Percentiles rank a stretch among this genome's conserved stretches.
Conservation (phyloP, 2,329 filamentous ascomycete genomes). For the Fusarium virguliforme region DNA sequence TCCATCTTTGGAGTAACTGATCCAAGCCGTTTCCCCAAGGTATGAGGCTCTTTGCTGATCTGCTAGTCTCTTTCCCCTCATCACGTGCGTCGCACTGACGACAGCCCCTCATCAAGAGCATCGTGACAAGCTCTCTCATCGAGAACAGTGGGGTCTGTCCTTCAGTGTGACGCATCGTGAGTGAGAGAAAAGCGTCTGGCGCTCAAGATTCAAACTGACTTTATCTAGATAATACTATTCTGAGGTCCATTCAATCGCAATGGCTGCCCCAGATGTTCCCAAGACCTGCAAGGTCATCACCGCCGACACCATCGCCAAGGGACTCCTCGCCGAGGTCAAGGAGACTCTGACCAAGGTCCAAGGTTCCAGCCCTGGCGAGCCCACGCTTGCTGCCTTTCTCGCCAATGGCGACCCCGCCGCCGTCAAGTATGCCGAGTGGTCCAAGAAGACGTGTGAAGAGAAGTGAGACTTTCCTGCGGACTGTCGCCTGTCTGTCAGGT, state of each 20-base stretch:
- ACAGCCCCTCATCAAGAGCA: constrained; percentile 25
- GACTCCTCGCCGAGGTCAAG: constrained; percentile 83
- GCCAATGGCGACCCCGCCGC: constrained; percentile 94
- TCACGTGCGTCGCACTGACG: constrained; percentile 35
- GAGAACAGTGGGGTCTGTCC: constrained; percentile 40
- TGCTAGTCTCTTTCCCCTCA: constrained; percentile 21
- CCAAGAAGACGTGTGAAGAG: constrained; percentile 94
- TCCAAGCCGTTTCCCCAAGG: constrained; percentile 28
- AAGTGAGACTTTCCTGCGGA: constrained; percentile 76
- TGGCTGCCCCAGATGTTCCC: constrained; percentile 60
- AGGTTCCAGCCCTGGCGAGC: constrained; percentile 69
- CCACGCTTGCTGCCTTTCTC: constrained; percentile 90
- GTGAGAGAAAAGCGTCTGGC: constrained; percentile 6
- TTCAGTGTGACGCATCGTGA: constrained; percentile 38
- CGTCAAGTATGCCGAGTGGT: constrained; percentile 96
- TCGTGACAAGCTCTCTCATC: constrained; percentile 39
- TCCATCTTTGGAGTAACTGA: constrained; percentile 34
- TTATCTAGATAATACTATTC: constrained; percentile 30
- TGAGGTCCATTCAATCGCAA: constrained; percentile 38
- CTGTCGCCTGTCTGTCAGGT: constrained; percentile 41
- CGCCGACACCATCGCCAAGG: constrained; percentile 88
- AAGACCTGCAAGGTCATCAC: constrained; percentile 94
- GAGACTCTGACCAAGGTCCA: constrained; percentile 81
- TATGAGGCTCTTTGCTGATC: constrained; percentile 26
- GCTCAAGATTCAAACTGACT: constrained; percentile 23